Conservation (phyloP, 2,329 filamentous ascomycete species). For the Alternaria rosae region DNA sequence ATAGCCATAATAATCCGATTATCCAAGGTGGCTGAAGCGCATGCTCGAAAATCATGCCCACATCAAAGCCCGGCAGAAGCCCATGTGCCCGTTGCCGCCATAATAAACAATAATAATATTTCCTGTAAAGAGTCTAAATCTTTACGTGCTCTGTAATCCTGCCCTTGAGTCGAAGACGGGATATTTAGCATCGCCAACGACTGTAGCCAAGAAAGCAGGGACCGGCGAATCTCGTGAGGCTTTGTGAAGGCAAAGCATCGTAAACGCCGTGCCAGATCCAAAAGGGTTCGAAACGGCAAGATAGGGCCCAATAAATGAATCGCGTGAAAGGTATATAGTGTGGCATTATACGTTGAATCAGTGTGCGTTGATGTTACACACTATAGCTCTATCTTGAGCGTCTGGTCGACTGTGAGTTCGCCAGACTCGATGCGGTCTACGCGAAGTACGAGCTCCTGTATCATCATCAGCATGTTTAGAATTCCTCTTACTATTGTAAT, state of each 20-base stretch:
- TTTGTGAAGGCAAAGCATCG: not conserved
- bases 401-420: constrained; percentile 46
- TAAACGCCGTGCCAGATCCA: not conserved
- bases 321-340: not conserved
- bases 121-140: constrained; percentile 2
- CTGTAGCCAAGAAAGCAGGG: not conserved
- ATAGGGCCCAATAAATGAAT: not conserved
- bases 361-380: not conserved
- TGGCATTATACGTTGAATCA: constrained; percentile 2
- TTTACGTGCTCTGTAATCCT: constrained; percentile 1
- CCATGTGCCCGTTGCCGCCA: not conserved
- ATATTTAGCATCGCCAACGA: constrained; percentile 15
- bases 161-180: constrained; percentile 1
- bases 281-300: not conserved
- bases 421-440: constrained; percentile 52
- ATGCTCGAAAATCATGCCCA: not conserved
- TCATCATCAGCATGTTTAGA: constrained; percentile 17
- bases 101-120: constrained; percentile 28
- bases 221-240: not conserved
- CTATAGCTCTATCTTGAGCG: constrained; percentile 43
- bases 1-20: not conserved
- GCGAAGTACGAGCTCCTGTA: constrained; percentile 51
- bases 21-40: not conserved
- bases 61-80: not conserved
- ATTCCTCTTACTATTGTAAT: not conserved